Evolutionary conservation across 2,329 filamentous ascomycete species (phyloP), one percentile per base, ranked within the genome.

Genomic region (Sclerotinia glacialis): DNA sequence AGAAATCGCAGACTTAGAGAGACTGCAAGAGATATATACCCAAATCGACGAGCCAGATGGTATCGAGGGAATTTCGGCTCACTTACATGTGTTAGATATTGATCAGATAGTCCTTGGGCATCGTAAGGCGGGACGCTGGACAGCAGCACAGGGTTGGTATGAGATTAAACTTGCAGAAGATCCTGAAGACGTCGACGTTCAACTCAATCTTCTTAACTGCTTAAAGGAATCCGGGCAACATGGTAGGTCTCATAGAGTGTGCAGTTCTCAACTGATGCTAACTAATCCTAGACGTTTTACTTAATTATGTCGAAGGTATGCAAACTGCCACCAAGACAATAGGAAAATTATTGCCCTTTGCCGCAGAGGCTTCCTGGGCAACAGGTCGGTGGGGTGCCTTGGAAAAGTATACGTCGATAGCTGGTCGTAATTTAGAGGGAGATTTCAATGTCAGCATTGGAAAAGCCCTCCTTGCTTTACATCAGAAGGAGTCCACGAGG

Each of bases 31-130:
- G 64, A 97, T 99, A 23, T 99, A 99, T 77, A 92, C 92, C 1
- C 91, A 97, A 72, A 98, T 99, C 68, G 95, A 99, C 74, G 95
- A 99, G 73, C 96, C 95, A 0, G 95, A 99, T 77, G 93, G 94
- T 1, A 88, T 99, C 44, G 93, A 98, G 76, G 95, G 95, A 3
- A 94, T 99, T 68, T 96, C 94, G 1, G 88, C 92, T 26, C 90
- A 95, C 76, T 81, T 98, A 3, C 89, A 90, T 67, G 87, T 93
- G 14, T 81, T 98, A n/a, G 91, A 96, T 71, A 89, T 97, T 60
- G 91, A 97, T 68, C 94, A 97, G 76, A 93, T 98, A 76, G 90
- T 97, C 42, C 83, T 97, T 65, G 92, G 96, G 73, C 93, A 99
- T 78, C 87, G 91, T 67, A 98, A 97, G 77, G 91, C 93, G 26